Evolutionary conservation across 1,284 basidiomycete species (phyloP).

Genomic region (Cryptococcus sp.): DNA sequence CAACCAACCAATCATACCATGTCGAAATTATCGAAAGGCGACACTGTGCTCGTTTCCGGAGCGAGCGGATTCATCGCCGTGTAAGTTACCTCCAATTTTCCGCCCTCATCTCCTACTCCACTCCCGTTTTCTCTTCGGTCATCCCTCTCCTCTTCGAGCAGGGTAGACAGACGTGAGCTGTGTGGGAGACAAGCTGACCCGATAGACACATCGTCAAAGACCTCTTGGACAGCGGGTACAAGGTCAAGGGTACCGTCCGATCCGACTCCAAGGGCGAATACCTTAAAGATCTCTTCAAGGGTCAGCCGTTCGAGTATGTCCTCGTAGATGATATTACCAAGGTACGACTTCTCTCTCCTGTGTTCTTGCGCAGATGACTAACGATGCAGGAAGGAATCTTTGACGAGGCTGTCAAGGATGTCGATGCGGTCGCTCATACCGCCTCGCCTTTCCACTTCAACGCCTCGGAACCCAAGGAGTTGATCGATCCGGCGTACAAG

Average conservation of each 20-base stretch:
- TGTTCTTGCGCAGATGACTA: not conserved
- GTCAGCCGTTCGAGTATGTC: conserved; percentile 50
- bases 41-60: conserved; percentile 49
- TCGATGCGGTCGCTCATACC: conserved; percentile 54
- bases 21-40: conserved; percentile 23
- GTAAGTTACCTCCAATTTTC: conserved; percentile 12
- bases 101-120: not conserved
- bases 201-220: conserved; percentile 30
- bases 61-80: conserved; percentile 48
- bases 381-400: conserved; percentile 56
- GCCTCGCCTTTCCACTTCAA: conserved; percentile 33
- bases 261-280: conserved; percentile 53
- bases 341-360: conserved; percentile 33
- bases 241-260: conserved; percentile 57
- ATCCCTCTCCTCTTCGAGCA: conserved; percentile 7
- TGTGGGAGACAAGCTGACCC: too few relatives aligned
- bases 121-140: not conserved
- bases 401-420: conserved; percentile 62
- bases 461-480: conserved; percentile 46
- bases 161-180: not conserved
- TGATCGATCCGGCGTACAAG: conserved; percentile 59
- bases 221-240: conserved; percentile 37
- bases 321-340: conserved; percentile 57
- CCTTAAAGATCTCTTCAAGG: conserved; percentile 51
- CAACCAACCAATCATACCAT: not conserved